Conservation (phyloP, 2,329 filamentous ascomycete genomes). For the Ophiostoma triangulosporum region DNA sequence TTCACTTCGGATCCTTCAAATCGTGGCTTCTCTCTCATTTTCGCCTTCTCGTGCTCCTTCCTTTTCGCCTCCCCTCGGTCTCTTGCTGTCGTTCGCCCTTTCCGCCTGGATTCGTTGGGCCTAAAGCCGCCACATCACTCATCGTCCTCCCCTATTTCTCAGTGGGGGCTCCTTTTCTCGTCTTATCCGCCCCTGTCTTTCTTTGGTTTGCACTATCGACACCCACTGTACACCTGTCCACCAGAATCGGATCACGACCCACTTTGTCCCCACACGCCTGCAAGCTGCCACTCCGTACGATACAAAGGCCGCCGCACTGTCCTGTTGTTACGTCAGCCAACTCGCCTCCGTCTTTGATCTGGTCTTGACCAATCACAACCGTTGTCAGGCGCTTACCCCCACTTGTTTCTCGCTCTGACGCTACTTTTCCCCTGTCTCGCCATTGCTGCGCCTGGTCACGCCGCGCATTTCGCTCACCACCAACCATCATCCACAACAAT, state of each 20-base stretch:
- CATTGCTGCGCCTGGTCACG: background rate
- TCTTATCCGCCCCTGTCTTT: conserved; percentile 1
- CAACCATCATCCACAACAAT: background rate
- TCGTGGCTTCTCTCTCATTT: conserved; percentile 8
- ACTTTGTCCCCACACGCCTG: conserved; percentile 2
- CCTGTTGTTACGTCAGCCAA: conserved; percentile 16
- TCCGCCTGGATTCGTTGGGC: conserved; percentile 17
- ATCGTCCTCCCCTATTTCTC: background rate
- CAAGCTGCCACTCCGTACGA: conserved; percentile 5
- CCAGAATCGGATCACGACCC: conserved; percentile 7
- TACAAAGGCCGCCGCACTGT: conserved; percentile 3
- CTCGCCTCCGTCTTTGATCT: background rate
- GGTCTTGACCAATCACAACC: background rate
- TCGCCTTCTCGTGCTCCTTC: conserved; percentile 1
- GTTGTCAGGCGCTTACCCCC: too few species aligned
- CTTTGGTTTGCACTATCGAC: conserved; percentile 4
- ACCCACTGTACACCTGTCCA: background rate
- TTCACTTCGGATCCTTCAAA: background rate
- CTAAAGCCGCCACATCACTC: conserved; percentile 20
- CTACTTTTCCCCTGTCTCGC: background rate
- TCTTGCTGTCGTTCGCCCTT: conserved; percentile 1
- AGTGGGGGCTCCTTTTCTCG: background rate
- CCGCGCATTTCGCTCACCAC: background rate
- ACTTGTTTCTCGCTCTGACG: background rate
- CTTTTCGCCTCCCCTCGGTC: background rate